Percentiles rank a stretch among this genome's conserved stretches.
Evolutionary conservation across 257 asterid genomes (phyloP).

Genomic region (Capsicum rhomboideum): DNA sequence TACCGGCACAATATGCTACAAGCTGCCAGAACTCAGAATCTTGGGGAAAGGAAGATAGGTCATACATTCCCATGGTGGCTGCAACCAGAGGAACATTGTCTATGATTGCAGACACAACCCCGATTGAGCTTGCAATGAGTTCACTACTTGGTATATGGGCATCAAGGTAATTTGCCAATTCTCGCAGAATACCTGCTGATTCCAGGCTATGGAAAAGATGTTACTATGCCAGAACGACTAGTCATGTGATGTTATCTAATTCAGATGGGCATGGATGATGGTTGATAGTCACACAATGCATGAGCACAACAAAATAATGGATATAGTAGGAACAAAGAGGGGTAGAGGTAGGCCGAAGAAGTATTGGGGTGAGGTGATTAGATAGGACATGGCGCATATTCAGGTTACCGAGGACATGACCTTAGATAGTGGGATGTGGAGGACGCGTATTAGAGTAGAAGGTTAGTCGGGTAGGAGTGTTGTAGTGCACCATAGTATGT

Average conservation of each 20-base stretch:
- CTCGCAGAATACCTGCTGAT: constrained; percentile 89
- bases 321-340: neutral
- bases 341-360: too few relatives aligned
- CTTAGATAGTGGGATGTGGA: too few relatives aligned
- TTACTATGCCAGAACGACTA: neutral
- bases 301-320: neutral
- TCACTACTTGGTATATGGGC: constrained; percentile 55
- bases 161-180: constrained; percentile 89
- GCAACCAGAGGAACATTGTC: constrained; percentile 98
- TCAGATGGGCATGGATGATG: neutral
- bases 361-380: too few relatives aligned
- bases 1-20: constrained; percentile 89
- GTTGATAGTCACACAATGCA: neutral
- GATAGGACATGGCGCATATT: too few relatives aligned
- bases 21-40: constrained; percentile 98
- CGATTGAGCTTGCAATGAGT: constrained; percentile 84
- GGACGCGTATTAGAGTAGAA: too few relatives aligned
- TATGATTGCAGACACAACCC: constrained; percentile 84
- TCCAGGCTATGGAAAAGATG: constrained; percentile 52
- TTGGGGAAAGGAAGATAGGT: constrained; percentile 63
- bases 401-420: too few relatives aligned
- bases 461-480: too few relatives aligned
- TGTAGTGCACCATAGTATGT: too few relatives aligned
- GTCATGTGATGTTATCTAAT: neutral
- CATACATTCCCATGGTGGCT: constrained; percentile 98